A percentile compares a stretch with the other conserved stretches of the same genome.
These are phyloP conservation scores for Eucalyptus regnans DNA, from an alignment of 345 rosid species.

Conservation along the genomic window DNA sequence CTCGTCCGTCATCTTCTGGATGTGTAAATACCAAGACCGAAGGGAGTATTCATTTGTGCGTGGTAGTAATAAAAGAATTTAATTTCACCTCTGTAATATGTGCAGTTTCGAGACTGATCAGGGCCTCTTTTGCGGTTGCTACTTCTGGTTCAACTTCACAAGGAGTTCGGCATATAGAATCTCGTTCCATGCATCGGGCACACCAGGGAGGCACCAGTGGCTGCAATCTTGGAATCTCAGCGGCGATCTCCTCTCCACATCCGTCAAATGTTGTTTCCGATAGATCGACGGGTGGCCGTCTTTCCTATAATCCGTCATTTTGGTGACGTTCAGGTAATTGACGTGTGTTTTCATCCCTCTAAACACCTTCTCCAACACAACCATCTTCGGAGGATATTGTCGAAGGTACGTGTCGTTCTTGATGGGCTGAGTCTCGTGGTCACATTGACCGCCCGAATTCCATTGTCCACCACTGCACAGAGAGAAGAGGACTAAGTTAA, in stretches of 20 bases:
- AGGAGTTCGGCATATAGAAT: constrained; percentile 69
- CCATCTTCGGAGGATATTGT: constrained; percentile 69
- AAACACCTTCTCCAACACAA: constrained; percentile 61
- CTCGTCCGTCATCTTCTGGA: not conserved
- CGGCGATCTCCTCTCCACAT: constrained; percentile 37
- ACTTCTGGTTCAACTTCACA: constrained; percentile 30
- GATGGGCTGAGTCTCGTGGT: constrained; percentile 79
- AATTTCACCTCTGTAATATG: not conserved
- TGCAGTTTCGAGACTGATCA: not conserved
- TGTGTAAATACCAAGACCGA: not conserved
- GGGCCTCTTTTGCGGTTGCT: not conserved
- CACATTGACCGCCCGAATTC: constrained; percentile 95
- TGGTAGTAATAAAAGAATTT: not conserved
- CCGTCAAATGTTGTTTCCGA: constrained; percentile 32
- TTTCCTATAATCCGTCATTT: constrained; percentile 78
- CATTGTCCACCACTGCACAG: constrained; percentile 88
- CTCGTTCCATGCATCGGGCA: constrained; percentile 92
- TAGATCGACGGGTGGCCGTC: constrained; percentile 96
- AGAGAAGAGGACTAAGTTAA: not conserved
- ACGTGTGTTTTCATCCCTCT: constrained; percentile 72
- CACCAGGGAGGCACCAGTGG: constrained; percentile 99
- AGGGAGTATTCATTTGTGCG: not conserved
- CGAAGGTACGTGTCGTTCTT: constrained; percentile 57
- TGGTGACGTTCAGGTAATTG: constrained; percentile 72
- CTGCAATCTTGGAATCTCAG: constrained; percentile 84